phyloP scores from a whole-genome alignment of 1,284 basidiomycete species.

The Marasmius fiardii region DNA sequence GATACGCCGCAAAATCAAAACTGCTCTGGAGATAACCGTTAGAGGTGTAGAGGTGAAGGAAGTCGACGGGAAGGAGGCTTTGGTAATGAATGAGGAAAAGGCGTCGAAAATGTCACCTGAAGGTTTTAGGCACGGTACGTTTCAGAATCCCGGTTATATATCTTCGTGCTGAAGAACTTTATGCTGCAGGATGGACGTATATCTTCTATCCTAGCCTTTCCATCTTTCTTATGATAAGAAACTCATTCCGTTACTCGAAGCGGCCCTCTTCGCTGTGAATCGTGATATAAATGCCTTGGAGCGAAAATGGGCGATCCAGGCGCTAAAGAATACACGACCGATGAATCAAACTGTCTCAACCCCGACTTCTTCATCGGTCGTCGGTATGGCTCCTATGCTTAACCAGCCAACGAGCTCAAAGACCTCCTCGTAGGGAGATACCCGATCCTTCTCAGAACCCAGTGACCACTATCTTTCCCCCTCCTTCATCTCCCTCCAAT shows the following conservation, averaged over 20 bases:
- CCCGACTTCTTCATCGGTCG: neutral
- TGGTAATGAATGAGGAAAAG: conserved; percentile 5
- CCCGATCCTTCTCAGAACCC: too few relatives aligned
- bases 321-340: neutral
- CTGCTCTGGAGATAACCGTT: conserved; percentile 4
- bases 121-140: conserved; percentile 7
- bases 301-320: conserved; percentile 7
- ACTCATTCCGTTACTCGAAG: conserved; percentile 1
- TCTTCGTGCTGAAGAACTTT: neutral
- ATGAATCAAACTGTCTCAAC: neutral
- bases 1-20: conserved; percentile 11
- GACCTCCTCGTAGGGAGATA: too few relatives aligned
- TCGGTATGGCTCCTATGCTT: too few relatives aligned
- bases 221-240: conserved; percentile 10
- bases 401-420: too few relatives aligned
- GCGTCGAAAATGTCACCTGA: neutral
- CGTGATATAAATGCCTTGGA: conserved; percentile 1
- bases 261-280: neutral
- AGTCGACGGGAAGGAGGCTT: conserved; percentile 5
- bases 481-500: too few relatives aligned
- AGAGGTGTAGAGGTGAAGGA: conserved; percentile 8
- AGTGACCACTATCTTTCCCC: too few relatives aligned
- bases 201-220: conserved; percentile 6
- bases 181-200: conserved; percentile 12
- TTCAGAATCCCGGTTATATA: neutral